phyloP scores from a whole-genome alignment of 163 green algal genomes.

The Scenedesmus sp. region DNA sequence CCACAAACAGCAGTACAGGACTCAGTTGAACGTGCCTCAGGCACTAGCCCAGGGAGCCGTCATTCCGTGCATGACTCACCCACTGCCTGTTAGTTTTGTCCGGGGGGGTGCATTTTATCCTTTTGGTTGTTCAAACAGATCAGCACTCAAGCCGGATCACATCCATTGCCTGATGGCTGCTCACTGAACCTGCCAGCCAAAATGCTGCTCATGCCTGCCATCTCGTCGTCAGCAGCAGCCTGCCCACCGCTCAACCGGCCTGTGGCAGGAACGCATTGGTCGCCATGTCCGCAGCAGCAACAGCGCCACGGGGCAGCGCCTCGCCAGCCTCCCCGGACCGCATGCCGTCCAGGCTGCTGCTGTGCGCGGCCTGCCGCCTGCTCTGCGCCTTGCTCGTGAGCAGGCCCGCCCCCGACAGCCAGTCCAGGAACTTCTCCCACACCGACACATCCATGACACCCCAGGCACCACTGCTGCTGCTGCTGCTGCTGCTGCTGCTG shows the following conservation, averaged over 20 bases:
- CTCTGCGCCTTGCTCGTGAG: conserved; percentile 74
- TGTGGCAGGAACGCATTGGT: conserved; percentile 78
- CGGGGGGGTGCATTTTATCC: no score
- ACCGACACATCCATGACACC: conserved; percentile 37
- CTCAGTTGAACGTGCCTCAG: no score
- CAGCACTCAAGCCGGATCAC: no score
- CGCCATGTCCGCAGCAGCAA: conserved; percentile 69
- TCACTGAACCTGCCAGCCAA: no score
- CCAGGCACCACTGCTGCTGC: background rate
- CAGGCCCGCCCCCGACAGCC: conserved; percentile 73
- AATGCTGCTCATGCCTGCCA: no score
- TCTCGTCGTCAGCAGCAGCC: no score
- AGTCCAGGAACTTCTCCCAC: conserved; percentile 79
- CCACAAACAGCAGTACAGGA: no score
- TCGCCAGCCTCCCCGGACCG: conserved; percentile 75
- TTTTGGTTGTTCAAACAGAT: no score
- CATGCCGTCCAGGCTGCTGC: conserved; percentile 68
- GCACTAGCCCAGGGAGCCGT: no score
- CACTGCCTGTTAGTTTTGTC: no score
- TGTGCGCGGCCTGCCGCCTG: background rate
- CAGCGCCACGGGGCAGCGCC: conserved; percentile 61
- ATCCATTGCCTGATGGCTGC: no score
- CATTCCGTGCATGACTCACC: no score
- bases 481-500: background rate
- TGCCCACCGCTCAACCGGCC: background rate